These are phyloP conservation scores for Purpureocillium takamizusanense DNA, from an alignment of 2,329 filamentous ascomycete genomes.

Conservation along the genomic window DNA sequence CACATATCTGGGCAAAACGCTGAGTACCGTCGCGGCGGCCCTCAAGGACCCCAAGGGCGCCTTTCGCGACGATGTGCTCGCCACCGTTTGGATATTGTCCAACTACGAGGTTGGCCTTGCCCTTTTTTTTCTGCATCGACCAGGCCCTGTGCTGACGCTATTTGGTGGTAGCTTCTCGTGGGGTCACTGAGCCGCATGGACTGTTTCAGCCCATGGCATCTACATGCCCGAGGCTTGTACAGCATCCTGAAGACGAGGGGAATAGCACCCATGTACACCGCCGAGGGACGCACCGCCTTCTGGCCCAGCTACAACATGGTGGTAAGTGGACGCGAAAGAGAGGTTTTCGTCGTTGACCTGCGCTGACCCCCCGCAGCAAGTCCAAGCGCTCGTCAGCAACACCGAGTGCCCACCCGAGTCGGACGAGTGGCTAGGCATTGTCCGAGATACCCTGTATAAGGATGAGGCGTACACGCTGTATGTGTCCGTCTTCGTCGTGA, in stretches of 20 bases:
- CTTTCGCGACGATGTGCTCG: constrained; percentile 24
- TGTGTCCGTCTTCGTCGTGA: constrained; percentile 17
- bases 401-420: constrained; percentile 25
- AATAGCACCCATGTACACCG: constrained; percentile 12
- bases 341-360: neutral
- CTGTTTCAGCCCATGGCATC: constrained; percentile 23
- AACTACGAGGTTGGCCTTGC: constrained; percentile 25
- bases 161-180: constrained; percentile 22
- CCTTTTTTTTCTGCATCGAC: neutral
- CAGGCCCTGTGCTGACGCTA: constrained; percentile 5
- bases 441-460: constrained; percentile 14
- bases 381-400: constrained; percentile 22
- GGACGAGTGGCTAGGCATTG: constrained; percentile 22
- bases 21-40: constrained; percentile 28
- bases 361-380: constrained; percentile 22
- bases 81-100: constrained; percentile 29
- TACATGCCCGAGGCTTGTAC: constrained; percentile 25
- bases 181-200: constrained; percentile 21
- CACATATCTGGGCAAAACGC: constrained; percentile 24
- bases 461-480: constrained; percentile 18
- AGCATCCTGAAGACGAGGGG: constrained; percentile 27
- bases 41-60: constrained; percentile 18
- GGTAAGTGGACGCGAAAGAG: constrained; percentile 14
- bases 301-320: constrained; percentile 30
- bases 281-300: constrained; percentile 20